Percentiles rank a stretch among this genome's conserved stretches.
These are phyloP conservation scores for Amphibolis antarctica DNA, from an alignment of 106 monocot genomes.

Conservation along the genomic window DNA sequence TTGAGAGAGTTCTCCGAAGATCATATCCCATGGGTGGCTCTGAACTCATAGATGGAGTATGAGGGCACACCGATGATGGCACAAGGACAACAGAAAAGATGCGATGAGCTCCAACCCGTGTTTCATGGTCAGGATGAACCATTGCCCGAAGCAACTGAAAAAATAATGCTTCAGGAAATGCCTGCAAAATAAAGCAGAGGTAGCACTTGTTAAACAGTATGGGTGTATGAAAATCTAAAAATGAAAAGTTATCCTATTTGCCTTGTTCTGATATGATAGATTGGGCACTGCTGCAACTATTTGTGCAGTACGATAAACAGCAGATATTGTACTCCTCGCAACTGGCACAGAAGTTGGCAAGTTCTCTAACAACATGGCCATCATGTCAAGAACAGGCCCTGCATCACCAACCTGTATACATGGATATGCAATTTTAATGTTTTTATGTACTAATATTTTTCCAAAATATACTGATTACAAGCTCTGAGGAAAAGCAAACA, in stretches of 20 bases:
- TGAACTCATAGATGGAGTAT: constrained; percentile 17
- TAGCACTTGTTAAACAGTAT: not conserved
- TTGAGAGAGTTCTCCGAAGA: constrained; percentile 67
- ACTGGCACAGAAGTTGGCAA: constrained; percentile 40
- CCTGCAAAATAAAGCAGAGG: constrained; percentile 22
- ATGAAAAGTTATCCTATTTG: not conserved
- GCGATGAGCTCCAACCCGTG: constrained; percentile 65
- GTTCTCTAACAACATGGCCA: constrained; percentile 77
- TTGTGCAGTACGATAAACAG: constrained; percentile 77
- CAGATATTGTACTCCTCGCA: constrained; percentile 66
- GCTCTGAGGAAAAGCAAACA: not conserved
- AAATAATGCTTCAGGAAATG: constrained; percentile 83
- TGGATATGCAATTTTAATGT: not conserved
- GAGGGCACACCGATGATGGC: constrained; percentile 68
- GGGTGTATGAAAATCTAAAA: not conserved
- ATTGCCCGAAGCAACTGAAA: constrained; percentile 73
- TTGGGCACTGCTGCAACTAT: constrained; percentile 81
- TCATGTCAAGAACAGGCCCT: constrained; percentile 76
- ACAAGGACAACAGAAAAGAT: constrained; percentile 89
- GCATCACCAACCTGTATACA: constrained; percentile 69
- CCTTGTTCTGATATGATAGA: constrained; percentile 70
- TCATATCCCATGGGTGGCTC: constrained; percentile 27
- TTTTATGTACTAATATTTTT: not conserved
- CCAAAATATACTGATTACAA: not conserved
- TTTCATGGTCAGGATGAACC: constrained; percentile 81